Evolutionary conservation across 2,329 filamentous ascomycete genomes (phyloP).

Genomic region (Ophiostoma perfectum): DNA sequence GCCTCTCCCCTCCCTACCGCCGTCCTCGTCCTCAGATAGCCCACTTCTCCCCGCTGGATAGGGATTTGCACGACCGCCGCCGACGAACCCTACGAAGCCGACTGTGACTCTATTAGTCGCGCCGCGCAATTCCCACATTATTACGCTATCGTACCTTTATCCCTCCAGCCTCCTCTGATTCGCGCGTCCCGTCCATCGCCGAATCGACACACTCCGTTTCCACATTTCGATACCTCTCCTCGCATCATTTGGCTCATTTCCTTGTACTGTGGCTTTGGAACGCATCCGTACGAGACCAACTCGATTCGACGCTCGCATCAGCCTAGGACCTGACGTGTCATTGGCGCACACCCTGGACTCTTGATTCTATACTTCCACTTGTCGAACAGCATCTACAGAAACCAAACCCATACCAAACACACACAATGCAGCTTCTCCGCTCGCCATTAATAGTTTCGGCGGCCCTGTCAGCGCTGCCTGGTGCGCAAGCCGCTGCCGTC

Average conservation of each 20-base stretch:
- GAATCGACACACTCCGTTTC: not conserved
- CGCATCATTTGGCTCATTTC: not conserved
- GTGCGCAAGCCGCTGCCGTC: constrained; percentile 7
- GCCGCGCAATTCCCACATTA: not conserved
- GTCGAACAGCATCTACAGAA: not conserved
- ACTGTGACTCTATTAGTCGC: constrained; percentile 9
- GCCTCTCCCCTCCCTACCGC: not conserved
- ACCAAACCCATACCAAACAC: not conserved
- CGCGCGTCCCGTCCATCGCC: not conserved
- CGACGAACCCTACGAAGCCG: not conserved
- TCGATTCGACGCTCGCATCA: not conserved
- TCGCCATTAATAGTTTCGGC: constrained; percentile 19
- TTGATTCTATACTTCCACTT: not conserved
- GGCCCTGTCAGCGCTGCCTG: constrained; percentile 17
- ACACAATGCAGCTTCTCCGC: constrained; percentile 21
- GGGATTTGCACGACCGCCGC: not conserved
- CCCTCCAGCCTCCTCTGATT: not conserved
- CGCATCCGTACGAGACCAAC: not conserved
- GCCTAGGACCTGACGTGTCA: not conserved
- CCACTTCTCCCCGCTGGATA: not conserved
- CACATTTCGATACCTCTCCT: not conserved
- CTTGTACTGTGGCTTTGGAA: not conserved
- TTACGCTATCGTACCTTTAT: not conserved
- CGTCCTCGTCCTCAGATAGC: not conserved
- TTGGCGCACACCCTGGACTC: not conserved